Base-by-base conservation (phyloP, 2,329 filamentous ascomycete genomes). In the Massarina eburnea region DNA sequence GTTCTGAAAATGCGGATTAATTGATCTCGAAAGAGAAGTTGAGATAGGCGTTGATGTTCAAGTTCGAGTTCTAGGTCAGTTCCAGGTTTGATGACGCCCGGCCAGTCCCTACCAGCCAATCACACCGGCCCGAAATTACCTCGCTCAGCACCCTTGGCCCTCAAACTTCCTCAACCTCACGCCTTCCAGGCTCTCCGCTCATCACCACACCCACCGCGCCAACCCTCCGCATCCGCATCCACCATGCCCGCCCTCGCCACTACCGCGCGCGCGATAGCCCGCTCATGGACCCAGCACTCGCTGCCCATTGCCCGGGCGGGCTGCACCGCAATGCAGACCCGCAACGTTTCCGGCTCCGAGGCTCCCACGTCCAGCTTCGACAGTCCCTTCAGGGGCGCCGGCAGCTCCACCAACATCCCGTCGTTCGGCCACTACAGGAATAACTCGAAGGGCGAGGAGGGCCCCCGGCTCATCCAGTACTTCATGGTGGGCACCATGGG, bases 401-500 rank as follows among this genome's bases (percentile, higher is more conserved):
- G 71, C 48, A 71, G 71, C 50, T 68, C 73, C 54, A 84, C 80
- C 73, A 84, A 88, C 74, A 87, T 97, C 68, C 94, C 94, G 61
- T 85, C 88, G 77, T 97, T 95, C 76, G 83, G 83, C 73, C 86
- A 91, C 72, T 99, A 99, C 80, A 79, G 85, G 76, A 86, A 82
- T 74, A 85, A 83, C 71, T 77, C 76, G 55, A 76, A 78, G 57
- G 76, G 76, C 61, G 79, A 86, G 72, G 81, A 77, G 59, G 79
- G 80, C 67, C 96, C 95, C 77, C 87, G 91, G 79, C 79, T 95
- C 61, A 94, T 96, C 74, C 85, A 86, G 67, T 99, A 99, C 83
- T 97, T 99, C 78, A 96, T 97, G 89, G 94, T 96, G 59, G 94
- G 94, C 66, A 86, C 89, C 45, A 87, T 99, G 81, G 94, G 94